Conservation (phyloP, 2,329 filamentous ascomycete species). For the Chaetothyriales sp. region DNA sequence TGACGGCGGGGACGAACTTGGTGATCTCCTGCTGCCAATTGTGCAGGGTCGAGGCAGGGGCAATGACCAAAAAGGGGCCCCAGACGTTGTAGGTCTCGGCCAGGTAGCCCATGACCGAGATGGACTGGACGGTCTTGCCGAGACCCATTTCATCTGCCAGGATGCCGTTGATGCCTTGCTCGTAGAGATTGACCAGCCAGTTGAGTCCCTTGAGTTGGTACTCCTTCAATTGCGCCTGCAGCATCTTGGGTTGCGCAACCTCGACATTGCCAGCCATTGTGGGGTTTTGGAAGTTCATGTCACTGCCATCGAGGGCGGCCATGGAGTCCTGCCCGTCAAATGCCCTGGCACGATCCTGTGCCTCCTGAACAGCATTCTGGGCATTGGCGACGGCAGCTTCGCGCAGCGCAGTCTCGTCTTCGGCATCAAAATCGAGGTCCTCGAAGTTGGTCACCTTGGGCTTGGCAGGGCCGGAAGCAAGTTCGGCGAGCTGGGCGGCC, state of each 20-base stretch:
- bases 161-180: constrained; percentile 99
- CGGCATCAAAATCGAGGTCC: constrained; percentile 86
- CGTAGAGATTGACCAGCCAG: constrained; percentile 97
- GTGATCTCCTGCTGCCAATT: constrained; percentile 99
- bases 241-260: constrained; percentile 82
- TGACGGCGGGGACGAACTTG: constrained; percentile 84
- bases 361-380: constrained; percentile 86
- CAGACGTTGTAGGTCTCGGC: constrained; percentile 96
- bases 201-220: constrained; percentile 99
- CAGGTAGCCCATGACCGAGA: constrained; percentile 97
- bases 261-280: constrained; percentile 87
- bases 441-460: constrained; percentile 84
- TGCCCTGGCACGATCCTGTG: constrained; percentile 77
- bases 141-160: constrained; percentile 99
- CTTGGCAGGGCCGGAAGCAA: constrained; percentile 31
- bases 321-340: constrained; percentile 62
- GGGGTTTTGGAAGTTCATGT: constrained; percentile 99
- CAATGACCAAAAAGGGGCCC: constrained; percentile 94
- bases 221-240: constrained; percentile 89
- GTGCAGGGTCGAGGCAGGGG: constrained; percentile 87
- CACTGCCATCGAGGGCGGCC: constrained; percentile 74
- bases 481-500: constrained; percentile 32
- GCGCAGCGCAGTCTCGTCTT: constrained; percentile 68
- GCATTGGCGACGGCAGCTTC: constrained; percentile 88
- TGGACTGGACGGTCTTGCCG: constrained; percentile 96